Percentiles rank a stretch among this genome's conserved stretches.
phyloP scores from a whole-genome alignment of 164 flowering plant species.

The Macadamia tetraphylla region DNA sequence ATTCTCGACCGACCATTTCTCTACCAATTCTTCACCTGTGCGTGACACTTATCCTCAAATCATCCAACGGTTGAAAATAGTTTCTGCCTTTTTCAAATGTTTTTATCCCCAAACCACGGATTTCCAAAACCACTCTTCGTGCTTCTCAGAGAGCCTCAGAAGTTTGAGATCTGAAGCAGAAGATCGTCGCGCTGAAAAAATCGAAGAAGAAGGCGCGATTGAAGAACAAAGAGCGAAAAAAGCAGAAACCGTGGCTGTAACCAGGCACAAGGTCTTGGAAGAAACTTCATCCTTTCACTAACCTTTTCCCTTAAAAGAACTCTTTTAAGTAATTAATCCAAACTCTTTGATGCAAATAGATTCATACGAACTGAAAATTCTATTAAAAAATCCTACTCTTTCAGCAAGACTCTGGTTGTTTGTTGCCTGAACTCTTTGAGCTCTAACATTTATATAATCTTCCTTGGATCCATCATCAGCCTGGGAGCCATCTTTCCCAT shows the following conservation, averaged over 20 bases:
- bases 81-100: too few relatives aligned
- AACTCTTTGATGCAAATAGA: background rate
- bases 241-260: constrained; percentile 35
- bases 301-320: constrained; percentile 59
- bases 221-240: too few relatives aligned
- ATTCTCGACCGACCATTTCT: too few relatives aligned
- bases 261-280: constrained; percentile 97
- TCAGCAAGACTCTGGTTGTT: constrained; percentile 99
- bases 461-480: constrained; percentile 69
- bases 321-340: background rate
- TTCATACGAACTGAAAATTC: background rate
- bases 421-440: constrained; percentile 95
- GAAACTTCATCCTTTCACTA: constrained; percentile 97
- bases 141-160: too few relatives aligned
- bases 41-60: too few relatives aligned
- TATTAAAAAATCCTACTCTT: constrained; percentile 48
- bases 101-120: too few relatives aligned
- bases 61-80: too few relatives aligned
- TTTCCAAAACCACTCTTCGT: too few relatives aligned
- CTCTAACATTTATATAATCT: constrained; percentile 93
- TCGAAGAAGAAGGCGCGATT: too few relatives aligned
- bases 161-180: too few relatives aligned
- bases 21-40: too few relatives aligned
- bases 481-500: constrained; percentile 62
- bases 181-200: too few relatives aligned